Evolutionary conservation across 306 rosid species (phyloP), one percentile per base, ranked within the genome.

Genomic region (Trifolium fragiferum): DNA sequence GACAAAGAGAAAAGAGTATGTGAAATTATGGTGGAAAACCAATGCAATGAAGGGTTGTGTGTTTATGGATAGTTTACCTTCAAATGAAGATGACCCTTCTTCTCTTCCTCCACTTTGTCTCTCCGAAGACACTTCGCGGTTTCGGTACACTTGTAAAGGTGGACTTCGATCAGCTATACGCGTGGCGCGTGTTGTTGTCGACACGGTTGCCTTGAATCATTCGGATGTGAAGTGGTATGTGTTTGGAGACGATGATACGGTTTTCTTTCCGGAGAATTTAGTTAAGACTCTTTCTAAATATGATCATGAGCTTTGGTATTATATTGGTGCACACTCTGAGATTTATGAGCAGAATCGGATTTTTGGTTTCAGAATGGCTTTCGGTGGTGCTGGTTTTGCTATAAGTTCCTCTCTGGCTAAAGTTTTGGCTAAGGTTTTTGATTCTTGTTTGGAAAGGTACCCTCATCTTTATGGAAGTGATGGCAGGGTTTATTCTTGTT

Each of bases 381-480:
- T 86, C 65, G 94, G 94, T 4, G 98, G 98, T 16, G 98, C 92
- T 7, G 98, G 97, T 64, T 89, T 94, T 59, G 98, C 94, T 61
- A 80, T 94, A 59, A 91, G 97, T 57, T 81, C 82, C 38, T 83
- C 98, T 51, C 68, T 91, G 1, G 97, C 95, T 0, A 75, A 73
- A 58, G 87, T 79, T 10, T 65, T 93, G 64, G 92, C 87, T 4
- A 91, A 85, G 70, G 86, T 89, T 44, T 89, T 93, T 30, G 98
- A 91, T 82, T 87, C 96, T 0, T 93, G 98, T 25, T 66, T 93
- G 0, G 86, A 86, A 82, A 76, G 98, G 70, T 93, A 93, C 20
- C 90, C 94, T 1, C 97, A 91, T 87, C 87, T 93, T 15, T 93
- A 91, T 74, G 98, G 98, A 64, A 89, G 97, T 76, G 98, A 91